Percentiles rank a stretch among this genome's conserved stretches.
Conservation (phyloP, 176 grass and related monocot species). For the Oryza nivara region DNA sequence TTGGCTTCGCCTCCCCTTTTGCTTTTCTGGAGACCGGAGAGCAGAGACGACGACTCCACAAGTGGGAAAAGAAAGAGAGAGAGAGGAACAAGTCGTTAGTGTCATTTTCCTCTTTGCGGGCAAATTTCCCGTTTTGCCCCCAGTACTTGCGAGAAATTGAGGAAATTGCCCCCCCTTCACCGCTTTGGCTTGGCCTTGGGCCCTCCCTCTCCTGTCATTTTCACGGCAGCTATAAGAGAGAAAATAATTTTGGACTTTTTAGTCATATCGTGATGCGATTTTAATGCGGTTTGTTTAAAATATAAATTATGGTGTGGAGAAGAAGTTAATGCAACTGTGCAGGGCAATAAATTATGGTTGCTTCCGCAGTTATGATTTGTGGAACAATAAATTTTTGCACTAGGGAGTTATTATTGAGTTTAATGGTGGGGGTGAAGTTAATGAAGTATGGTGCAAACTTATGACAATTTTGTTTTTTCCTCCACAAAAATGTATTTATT, state of each 20-base stretch:
- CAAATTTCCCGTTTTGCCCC: neutral
- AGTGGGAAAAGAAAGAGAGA: neutral
- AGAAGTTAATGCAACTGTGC: no score
- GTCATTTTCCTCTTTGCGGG: neutral
- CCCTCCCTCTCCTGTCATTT: neutral
- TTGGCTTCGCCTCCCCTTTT: constrained; percentile 14
- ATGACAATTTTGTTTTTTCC: no score
- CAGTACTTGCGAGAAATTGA: no score
- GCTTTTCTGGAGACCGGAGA: constrained; percentile 39
- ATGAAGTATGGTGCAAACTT: neutral
- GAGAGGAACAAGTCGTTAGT: constrained; percentile 23
- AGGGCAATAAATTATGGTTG: neutral
- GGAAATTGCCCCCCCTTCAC: neutral
- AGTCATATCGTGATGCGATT: neutral
- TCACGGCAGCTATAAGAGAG: neutral
- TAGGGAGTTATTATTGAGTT: neutral
- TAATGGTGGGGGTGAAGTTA: neutral
- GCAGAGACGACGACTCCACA: constrained; percentile 38
- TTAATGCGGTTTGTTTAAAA: neutral
- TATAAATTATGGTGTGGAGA: neutral
- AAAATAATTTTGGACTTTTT: neutral
- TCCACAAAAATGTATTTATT: no score
- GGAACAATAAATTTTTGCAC: neutral
- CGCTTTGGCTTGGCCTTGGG: neutral
- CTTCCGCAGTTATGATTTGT: neutral